Base-by-base conservation (phyloP, 2,329 filamentous ascomycete species). In the Atkinsonella texensis region DNA sequence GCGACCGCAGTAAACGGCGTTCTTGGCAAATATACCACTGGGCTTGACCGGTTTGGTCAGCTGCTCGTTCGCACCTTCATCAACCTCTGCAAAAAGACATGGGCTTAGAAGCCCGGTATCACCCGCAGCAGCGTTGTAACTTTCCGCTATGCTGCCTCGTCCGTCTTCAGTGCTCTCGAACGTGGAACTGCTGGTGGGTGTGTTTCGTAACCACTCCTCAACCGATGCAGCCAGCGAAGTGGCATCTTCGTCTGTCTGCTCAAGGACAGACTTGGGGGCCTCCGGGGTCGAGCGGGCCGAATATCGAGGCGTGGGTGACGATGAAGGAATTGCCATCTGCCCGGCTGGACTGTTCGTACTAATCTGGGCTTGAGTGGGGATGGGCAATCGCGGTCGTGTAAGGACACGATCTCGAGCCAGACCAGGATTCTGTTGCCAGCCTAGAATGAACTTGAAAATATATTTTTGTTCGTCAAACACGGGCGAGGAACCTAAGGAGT, bases 361-460 rank as follows among this genome's bases (percentile, higher is more conserved):
- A 11, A 90, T 70, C 52, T 80, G 77, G 12, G 76, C 71, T 59
- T 91, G 86, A 0, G 87, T 86, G 0, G 84, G 78, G 3, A 74
- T 74, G 0, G 87, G 87, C 4, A 93, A 74, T 12, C 83, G 75
- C 1, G 87, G 87, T 5, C 81, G 76, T 20, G 74, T 74, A 18
- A 90, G 71, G n/a, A 84, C 75, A 3, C 81, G 78, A 41, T 84
- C 78, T 3, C 76, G 77, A 0, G 72, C 70, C 49, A 77, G 73
- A 55, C 77, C 73, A 18, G 74, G 65, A 23, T 77, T 77, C 47
- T 75, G 68, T 41, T 81, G 74, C 74, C 79, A 84, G 54, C 85
- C 83, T 2, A 89, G 74, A 10, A 83, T 80, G 60, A 90, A 90
- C 55, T 83, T 86, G 72, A 90, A 90, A 54, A 80, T 75, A 60